A percentile compares a stretch with the other conserved stretches of the same genome.
Evolutionary conservation across 805 yeast genomes (phyloP).

Genomic region (Pichia deserticola): DNA sequence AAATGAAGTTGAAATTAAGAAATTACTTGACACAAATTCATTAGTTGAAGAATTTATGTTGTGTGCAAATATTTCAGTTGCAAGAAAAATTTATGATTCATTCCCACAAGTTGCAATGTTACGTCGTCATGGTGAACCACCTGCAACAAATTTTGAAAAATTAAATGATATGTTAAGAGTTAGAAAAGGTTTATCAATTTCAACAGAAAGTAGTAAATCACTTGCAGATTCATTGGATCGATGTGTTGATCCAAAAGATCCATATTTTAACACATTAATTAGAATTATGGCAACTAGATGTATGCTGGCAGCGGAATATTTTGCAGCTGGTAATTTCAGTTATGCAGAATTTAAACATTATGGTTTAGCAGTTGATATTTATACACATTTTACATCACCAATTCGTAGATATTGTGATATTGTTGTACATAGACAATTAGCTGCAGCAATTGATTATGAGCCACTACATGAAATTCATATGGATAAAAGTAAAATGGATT

Average conservation of each 20-base stretch:
- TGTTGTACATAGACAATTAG: constrained; percentile 94
- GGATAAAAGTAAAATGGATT: constrained; percentile 85
- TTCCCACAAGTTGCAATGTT: constrained; percentile 98
- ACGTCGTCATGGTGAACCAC: constrained; percentile 97
- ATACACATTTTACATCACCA: constrained; percentile 98
- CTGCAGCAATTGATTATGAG: constrained; percentile 97
- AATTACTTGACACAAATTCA: constrained; percentile 84
- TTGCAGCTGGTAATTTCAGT: constrained; percentile 82
- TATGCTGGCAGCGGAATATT: constrained; percentile 99
- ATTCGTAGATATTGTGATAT: constrained; percentile 97
- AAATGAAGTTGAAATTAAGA: constrained; percentile 86
- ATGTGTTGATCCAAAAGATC: constrained; percentile 75
- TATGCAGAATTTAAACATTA: constrained; percentile 92
- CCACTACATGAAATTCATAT: constrained; percentile 72
- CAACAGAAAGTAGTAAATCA: constrained; percentile 80
- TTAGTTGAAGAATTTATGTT: constrained; percentile 98
- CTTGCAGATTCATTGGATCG: constrained; percentile 90
- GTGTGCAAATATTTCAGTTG: constrained; percentile 93
- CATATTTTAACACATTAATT: constrained; percentile 85
- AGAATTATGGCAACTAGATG: constrained; percentile 98
- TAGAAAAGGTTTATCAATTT: constrained; percentile 66
- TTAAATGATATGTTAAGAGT: constrained; percentile 83
- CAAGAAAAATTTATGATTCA: constrained; percentile 82
- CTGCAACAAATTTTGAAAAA: constrained; percentile 83
- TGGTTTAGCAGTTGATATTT: constrained; percentile 94